Evolutionary conservation across 768 basidiomycete species (phyloP).

Genomic region (Termitomyces bulborhizus): DNA sequence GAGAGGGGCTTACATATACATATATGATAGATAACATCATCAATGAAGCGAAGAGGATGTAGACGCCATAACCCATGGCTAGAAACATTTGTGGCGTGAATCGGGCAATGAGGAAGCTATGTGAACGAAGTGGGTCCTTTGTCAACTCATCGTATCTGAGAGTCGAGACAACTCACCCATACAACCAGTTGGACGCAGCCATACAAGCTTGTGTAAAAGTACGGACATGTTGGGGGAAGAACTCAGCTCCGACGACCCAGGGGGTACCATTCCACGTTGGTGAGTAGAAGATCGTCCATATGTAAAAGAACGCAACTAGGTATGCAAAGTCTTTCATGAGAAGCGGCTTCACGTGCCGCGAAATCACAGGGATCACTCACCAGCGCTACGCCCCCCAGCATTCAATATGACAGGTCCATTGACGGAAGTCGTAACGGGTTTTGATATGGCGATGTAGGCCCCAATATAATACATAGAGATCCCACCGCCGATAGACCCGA

Average conservation of each 20-base stretch:
- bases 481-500: constrained; percentile 32
- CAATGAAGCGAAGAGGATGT: constrained; percentile 29
- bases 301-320: constrained; percentile 28
- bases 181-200: constrained; percentile 31
- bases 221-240: constrained; percentile 36
- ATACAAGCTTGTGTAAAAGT: constrained; percentile 31
- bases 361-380: constrained; percentile 11
- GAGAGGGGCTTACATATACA: constrained; percentile 21
- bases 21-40: constrained; percentile 28
- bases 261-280: constrained; percentile 40
- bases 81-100: constrained; percentile 34
- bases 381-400: constrained; percentile 25
- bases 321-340: not conserved
- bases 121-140: not conserved
- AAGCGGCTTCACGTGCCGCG: not conserved
- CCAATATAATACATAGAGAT: constrained; percentile 39
- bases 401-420: constrained; percentile 11
- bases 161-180: constrained; percentile 14
- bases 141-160: not conserved
- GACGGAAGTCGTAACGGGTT: constrained; percentile 15
- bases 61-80: constrained; percentile 30
- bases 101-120: constrained; percentile 27
- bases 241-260: constrained; percentile 38
- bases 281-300: constrained; percentile 32
- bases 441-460: constrained; percentile 34